Evolutionary conservation across 768 basidiomycete genomes (phyloP), one percentile per base, ranked within the genome.

Genomic region (Suillus occidentalis): DNA sequence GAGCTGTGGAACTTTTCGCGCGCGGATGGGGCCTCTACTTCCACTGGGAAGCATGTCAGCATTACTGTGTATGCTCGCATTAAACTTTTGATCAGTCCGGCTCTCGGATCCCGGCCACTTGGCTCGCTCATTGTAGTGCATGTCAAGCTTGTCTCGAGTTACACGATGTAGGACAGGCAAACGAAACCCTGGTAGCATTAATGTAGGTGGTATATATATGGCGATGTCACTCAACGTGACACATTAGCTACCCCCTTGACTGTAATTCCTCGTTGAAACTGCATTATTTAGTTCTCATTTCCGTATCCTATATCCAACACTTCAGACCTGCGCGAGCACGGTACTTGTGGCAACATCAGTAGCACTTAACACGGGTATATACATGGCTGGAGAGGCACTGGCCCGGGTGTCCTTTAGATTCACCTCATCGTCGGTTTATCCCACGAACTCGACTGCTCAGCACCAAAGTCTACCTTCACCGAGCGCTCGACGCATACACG

Each of bases 121-220:
- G 22, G 14, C 22, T 49, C 6, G n/a, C n/a, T 47, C 47, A 47
- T 47, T 49, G 22, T 22, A 22, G 6, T 13, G 14, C 6, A 45
- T 3, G 12, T 22, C 14, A 50, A 7, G 49, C 8, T 16, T 25
- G 2, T 50, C 25, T 7, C 49, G 4, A 49, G 49, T 25, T 25
- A 7, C 7, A 25, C 22, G 49, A 25, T 90, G 45, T 93, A 90
- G 90, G 91, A 94, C 69, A 80, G 91, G 50, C 86, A 13, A 12
- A 25, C 13, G 22, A 22, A 8, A 28, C 50, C 28, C 16, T 52
- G 16, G 16, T 52, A 52, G 25, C 28, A 28, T 28, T 28, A 52
- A 52, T 52, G 50, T 14, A 28, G 16, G 28, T 50, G 25, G 50
- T 25, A 52, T 28, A 50, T 6, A 52, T 10, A 52, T 4, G 18